Conservation (phyloP, 768 basidiomycete species). For the Leccinum rimulosum region DNA sequence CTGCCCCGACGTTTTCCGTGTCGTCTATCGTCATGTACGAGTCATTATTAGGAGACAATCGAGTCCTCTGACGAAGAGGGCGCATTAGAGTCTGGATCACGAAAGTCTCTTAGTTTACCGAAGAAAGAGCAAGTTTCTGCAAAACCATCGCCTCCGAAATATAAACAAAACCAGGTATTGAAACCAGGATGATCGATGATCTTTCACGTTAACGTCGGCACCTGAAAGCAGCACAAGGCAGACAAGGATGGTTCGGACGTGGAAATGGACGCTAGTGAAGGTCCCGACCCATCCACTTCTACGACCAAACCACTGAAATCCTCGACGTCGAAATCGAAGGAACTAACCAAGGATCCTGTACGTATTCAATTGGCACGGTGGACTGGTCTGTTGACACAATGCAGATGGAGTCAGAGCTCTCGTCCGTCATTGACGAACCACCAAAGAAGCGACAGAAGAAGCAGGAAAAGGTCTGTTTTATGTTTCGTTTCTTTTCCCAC, state of each 20-base stretch:
- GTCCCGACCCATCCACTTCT: conserved; percentile 14
- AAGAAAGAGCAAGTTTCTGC: conserved; percentile 5
- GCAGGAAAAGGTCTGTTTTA: conserved; percentile 34
- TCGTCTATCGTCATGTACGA: not conserved
- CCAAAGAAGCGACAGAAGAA: conserved; percentile 47
- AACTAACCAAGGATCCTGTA: conserved; percentile 18
- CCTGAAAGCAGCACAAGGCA: not conserved
- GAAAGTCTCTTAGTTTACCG: conserved; percentile 4
- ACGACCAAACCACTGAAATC: conserved; percentile 5
- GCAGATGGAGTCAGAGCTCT: conserved; percentile 47
- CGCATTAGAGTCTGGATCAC: conserved; percentile 2
- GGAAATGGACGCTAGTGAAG: conserved; percentile 5
- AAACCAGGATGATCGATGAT: not conserved
- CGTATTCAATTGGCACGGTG: conserved; percentile 1
- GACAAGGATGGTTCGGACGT: conserved; percentile 9
- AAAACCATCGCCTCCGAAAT: conserved; percentile 11
- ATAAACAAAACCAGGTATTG: conserved; percentile 13
- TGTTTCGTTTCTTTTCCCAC: not conserved
- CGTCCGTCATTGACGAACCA: conserved; percentile 56
- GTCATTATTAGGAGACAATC: conserved; percentile 19
- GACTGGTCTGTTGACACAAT: conserved; percentile 5
- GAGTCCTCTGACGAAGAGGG: conserved; percentile 31
- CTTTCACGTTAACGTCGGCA: not conserved
- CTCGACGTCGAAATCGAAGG: conserved; percentile 6
- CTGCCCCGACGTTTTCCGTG: not conserved